Evolutionary conservation across 1,284 basidiomycete species (phyloP).

Genomic region (Microbotryum saponariae): DNA sequence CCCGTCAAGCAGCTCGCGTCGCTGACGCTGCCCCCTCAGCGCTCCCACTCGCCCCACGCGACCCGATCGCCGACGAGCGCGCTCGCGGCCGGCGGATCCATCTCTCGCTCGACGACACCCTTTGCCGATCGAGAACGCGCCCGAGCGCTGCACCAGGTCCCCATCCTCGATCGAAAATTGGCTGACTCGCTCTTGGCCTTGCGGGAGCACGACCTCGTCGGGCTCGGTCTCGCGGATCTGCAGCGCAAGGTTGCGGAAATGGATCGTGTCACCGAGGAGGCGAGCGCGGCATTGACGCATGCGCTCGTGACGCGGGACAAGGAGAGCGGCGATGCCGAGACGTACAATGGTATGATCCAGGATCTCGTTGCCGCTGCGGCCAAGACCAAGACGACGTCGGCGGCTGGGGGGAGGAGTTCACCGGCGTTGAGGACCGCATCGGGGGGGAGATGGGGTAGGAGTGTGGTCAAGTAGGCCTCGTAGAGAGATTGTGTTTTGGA

Average conservation of each 20-base stretch:
- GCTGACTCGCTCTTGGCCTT: slow-evolving; percentile 13
- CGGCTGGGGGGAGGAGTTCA: background rate
- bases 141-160: background rate
- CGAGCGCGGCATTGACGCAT: slow-evolving; percentile 28
- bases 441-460: background rate
- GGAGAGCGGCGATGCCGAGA: slow-evolving; percentile 29
- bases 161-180: slow-evolving; percentile 17
- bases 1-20: slow-evolving; percentile 7
- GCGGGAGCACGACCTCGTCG: slow-evolving; percentile 20
- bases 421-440: background rate
- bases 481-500: too few relatives aligned
- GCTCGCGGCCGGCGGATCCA: background rate
- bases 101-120: background rate
- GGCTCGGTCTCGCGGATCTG: slow-evolving; percentile 13
- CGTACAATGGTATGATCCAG: slow-evolving; percentile 34
- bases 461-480: too few relatives aligned
- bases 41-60: background rate
- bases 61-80: background rate
- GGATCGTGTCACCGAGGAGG: slow-evolving; percentile 24
- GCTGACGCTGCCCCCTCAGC: slow-evolving; percentile 1
- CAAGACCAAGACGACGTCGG: slow-evolving; percentile 25
- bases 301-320: slow-evolving; percentile 30
- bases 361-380: slow-evolving; percentile 32
- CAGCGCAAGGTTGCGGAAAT: slow-evolving; percentile 10
- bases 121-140: slow-evolving; percentile 7